A percentile compares a stretch with the other conserved stretches of the same genome.
Evolutionary conservation across 2,329 filamentous ascomycete species (phyloP).

Genomic region (Zasmidium angulare): DNA sequence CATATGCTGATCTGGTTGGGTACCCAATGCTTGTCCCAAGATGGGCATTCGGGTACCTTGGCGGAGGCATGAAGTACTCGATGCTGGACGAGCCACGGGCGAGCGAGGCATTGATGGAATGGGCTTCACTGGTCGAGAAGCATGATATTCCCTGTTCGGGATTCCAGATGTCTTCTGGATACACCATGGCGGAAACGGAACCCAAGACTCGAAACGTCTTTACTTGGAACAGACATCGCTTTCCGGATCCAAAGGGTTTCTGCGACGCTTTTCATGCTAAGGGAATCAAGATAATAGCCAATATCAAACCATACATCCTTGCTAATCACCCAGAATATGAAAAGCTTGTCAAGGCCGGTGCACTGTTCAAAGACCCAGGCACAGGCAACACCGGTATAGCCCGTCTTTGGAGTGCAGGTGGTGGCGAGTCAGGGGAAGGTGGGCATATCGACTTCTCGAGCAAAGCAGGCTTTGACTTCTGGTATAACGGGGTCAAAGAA

Average conservation of each 20-base stretch:
- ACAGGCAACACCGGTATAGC: constrained; percentile 54
- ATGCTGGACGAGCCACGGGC: constrained; percentile 58
- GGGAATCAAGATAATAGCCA: constrained; percentile 68
- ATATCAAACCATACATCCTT: constrained; percentile 72
- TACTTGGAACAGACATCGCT: constrained; percentile 70
- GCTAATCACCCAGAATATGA: constrained; percentile 66
- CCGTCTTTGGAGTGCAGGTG: constrained; percentile 70
- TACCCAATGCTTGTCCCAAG: constrained; percentile 67
- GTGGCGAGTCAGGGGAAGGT: constrained; percentile 67
- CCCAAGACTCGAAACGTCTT: constrained; percentile 71
- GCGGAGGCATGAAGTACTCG: constrained; percentile 64
- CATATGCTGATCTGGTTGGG: constrained; percentile 67
- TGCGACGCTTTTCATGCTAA: constrained; percentile 61
- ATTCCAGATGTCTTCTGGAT: constrained; percentile 72
- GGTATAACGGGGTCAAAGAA: constrained; percentile 66
- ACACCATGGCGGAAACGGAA: constrained; percentile 65
- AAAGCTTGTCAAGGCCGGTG: constrained; percentile 58
- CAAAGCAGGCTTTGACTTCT: constrained; percentile 66
- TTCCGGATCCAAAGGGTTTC: constrained; percentile 66
- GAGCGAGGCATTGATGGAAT: constrained; percentile 58
- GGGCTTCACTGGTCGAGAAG: constrained; percentile 61
- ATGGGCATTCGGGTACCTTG: constrained; percentile 72
- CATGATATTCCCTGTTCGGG: constrained; percentile 69
- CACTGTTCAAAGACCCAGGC: constrained; percentile 62
- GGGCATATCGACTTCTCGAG: constrained; percentile 74